Percentiles rank a stretch among this genome's conserved stretches.
Evolutionary conservation across 1,284 basidiomycete genomes (phyloP).

Genomic region (Pterulicium gracile): DNA sequence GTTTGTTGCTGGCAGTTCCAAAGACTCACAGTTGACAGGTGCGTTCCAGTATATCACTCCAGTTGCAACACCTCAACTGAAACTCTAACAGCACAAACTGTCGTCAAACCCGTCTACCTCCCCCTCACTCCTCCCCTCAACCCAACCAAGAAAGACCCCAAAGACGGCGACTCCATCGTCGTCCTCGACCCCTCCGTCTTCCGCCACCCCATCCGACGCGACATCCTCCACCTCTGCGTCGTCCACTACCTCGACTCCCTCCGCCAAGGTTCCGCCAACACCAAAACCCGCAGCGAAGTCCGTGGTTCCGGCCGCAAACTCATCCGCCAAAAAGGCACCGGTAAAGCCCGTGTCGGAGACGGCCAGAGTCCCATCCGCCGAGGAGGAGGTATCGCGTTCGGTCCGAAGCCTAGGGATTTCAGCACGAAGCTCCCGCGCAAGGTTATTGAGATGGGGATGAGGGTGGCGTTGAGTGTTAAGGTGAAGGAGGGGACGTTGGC

Average conservation of each 20-base stretch:
- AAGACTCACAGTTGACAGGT: constrained; percentile 1
- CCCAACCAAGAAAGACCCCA: constrained; percentile 25
- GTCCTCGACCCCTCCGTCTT: constrained; percentile 81
- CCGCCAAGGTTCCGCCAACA: constrained; percentile 83
- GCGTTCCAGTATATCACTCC: constrained; percentile 2
- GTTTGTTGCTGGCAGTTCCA: not conserved
- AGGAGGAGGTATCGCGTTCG: constrained; percentile 88
- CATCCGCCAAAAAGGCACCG: constrained; percentile 86
- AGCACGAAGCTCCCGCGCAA: constrained; percentile 85
- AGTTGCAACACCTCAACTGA: not conserved
- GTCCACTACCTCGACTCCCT: constrained; percentile 83
- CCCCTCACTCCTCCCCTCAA: constrained; percentile 47
- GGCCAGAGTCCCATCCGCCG: constrained; percentile 81
- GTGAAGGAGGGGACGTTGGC: constrained; percentile 67
- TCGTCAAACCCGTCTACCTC: constrained; percentile 43
- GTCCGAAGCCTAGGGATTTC: constrained; percentile 86
- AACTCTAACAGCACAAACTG: constrained; percentile 25
- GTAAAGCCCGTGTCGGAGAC: constrained; percentile 85
- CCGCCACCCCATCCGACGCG: constrained; percentile 75
- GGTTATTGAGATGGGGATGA: constrained; percentile 88
- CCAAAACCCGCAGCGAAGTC: constrained; percentile 88
- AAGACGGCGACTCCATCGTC: constrained; percentile 42
- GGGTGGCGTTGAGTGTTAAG: constrained; percentile 77
- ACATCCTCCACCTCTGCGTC: constrained; percentile 90
- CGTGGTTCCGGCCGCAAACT: constrained; percentile 84